Evolutionary conservation across 108 stramenopile genomes (phyloP), one percentile per base, ranked within the genome.

Genomic region (Cyclotella baltica): DNA sequence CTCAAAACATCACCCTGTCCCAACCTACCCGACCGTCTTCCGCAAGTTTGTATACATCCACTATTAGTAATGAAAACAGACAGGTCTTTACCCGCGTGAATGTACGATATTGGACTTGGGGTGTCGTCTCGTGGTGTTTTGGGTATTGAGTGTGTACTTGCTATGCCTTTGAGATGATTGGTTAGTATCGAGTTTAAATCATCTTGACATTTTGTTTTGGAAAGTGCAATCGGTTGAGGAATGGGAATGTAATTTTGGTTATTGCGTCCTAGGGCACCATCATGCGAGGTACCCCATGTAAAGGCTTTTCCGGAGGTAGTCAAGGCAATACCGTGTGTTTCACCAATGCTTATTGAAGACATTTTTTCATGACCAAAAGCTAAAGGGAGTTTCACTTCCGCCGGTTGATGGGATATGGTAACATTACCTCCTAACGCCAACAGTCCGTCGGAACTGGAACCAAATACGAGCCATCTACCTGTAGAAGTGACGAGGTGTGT

Each of bases 401-500:
- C 79, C 13, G 90, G 89, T 50, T 75, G 71, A 40, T 55, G 48
- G 1, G 80, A 48, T 27, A 76, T 77, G 20, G 50, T 66, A 8
- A 56, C 57, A 57, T 80, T 53, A 11, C 70, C 37, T 13, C 89
- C 90, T 8, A 86, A 79, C 0, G 88, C 92, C 1, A 93, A 85
- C 80, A 93, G 77, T 9, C 90, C 92, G 67, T 93, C 89, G 18
- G 62, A 70, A 72, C 90, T 93, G 25, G 83, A 75, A 4, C 92
- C 92, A 80, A 88, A 94, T 2, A 85, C 83, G 37, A 85, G 64
- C 72, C 86, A 87, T 55, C 87, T 53, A 15, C 94, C 93, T 34
- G 35, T 72, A 0, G 86, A 89, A 69, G 86, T 87, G 28, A 91
- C 72, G 11, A 90, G 88, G 75, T 89, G 88, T 10, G 93, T 89